phyloP scores from a whole-genome alignment of 2,329 filamentous ascomycete genomes.

The Diaporthe vaccinii region DNA sequence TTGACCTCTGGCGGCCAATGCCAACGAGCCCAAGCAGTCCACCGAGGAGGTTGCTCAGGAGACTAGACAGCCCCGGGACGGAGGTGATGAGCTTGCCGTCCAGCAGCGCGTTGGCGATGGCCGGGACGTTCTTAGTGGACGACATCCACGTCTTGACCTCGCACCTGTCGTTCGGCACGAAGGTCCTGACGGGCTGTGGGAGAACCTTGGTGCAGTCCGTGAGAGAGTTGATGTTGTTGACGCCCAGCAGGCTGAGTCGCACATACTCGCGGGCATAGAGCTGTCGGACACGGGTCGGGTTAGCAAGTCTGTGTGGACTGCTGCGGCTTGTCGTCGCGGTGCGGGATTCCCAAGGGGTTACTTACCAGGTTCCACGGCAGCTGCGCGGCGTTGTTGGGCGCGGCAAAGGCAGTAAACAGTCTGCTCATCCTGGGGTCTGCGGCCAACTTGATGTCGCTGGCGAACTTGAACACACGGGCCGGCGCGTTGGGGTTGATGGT shows the following conservation, averaged over 20 bases:
- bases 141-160: constrained; percentile 32
- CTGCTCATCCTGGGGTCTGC: constrained; percentile 22
- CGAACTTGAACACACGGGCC: constrained; percentile 51
- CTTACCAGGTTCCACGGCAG: constrained; percentile 31
- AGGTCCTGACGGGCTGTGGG: constrained; percentile 31
- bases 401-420: constrained; percentile 33
- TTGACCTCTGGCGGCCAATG: constrained; percentile 5
- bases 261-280: constrained; percentile 57
- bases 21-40: constrained; percentile 12
- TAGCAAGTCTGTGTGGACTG: neutral
- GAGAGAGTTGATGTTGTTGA: constrained; percentile 59
- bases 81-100: constrained; percentile 35
- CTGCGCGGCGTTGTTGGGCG: constrained; percentile 33
- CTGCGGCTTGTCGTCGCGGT: neutral
- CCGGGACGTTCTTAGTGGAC: constrained; percentile 24
- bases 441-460: constrained; percentile 33
- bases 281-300: neutral
- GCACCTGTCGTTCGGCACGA: constrained; percentile 40
- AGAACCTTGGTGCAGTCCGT: constrained; percentile 59
- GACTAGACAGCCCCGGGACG: constrained; percentile 5
- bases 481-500: constrained; percentile 51
- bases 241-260: constrained; percentile 58
- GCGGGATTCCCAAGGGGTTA: neutral
- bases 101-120: constrained; percentile 22
- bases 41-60: neutral